Evolutionary conservation across 495 filamentous ascomycete species (phyloP).

Genomic region (Aspergillus bridgeri): DNA sequence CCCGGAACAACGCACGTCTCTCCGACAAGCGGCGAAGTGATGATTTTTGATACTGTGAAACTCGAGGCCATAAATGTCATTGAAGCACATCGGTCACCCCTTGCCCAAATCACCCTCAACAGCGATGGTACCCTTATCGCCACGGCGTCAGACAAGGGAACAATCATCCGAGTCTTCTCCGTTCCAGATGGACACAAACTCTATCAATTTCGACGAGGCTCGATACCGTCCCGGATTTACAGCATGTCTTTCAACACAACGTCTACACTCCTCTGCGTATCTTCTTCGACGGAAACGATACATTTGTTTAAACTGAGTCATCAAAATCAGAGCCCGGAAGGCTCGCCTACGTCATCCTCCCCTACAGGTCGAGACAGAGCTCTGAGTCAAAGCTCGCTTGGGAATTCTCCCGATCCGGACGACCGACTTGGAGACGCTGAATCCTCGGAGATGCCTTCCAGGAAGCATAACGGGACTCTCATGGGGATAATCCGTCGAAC

Average conservation of each 20-base stretch:
- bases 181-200: conserved; percentile 86
- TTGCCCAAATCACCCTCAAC: conserved; percentile 87
- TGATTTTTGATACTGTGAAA: conserved; percentile 84
- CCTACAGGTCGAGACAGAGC: conserved; percentile 35
- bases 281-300: conserved; percentile 94
- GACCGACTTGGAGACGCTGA: conserved; percentile 27
- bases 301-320: conserved; percentile 82
- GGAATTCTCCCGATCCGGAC: conserved; percentile 36
- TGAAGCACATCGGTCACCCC: conserved; percentile 89
- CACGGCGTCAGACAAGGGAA: conserved; percentile 95
- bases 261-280: conserved; percentile 89
- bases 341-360: conserved; percentile 22
- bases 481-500: conserved; percentile 92
- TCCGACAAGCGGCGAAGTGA: conserved; percentile 85
- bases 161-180: conserved; percentile 92
- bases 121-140: conserved; percentile 89
- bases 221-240: conserved; percentile 89
- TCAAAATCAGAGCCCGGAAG: conserved; percentile 31
- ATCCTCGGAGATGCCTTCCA: conserved; percentile 32
- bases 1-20: conserved; percentile 68
- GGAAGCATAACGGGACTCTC: conserved; percentile 63
- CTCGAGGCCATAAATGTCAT: conserved; percentile 87
- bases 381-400: conserved; percentile 36
- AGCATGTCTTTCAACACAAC: conserved; percentile 99
- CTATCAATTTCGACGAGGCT: conserved; percentile 91